Percentiles rank a stretch among this genome's conserved stretches.
Evolutionary conservation across 192 early-diverging fungal genomes (phyloP).

Genomic region (Podila verticillata): DNA sequence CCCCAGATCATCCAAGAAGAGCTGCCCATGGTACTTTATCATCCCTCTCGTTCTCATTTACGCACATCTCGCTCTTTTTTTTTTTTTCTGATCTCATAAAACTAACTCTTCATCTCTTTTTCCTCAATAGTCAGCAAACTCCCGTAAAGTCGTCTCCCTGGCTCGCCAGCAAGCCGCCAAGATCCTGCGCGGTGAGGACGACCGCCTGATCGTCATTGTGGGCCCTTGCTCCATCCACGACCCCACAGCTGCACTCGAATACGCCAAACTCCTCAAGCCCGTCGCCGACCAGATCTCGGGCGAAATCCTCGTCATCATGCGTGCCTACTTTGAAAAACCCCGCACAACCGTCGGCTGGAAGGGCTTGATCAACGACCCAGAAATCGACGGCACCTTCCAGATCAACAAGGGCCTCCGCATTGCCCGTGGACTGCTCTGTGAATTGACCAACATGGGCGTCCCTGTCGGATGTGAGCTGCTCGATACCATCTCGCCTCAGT

Average conservation of each 20-base stretch:
- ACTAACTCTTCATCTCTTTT: background rate
- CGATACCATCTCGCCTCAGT: constrained; percentile 97
- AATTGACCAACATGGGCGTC: constrained; percentile 84
- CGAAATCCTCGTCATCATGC: constrained; percentile 92
- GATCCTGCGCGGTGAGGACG: constrained; percentile 83
- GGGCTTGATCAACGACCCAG: constrained; percentile 86
- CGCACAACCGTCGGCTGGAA: constrained; percentile 95
- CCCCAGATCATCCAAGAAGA: constrained; percentile 92
- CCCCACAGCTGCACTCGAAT: constrained; percentile 83
- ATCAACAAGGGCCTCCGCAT: constrained; percentile 97
- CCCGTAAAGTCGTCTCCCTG: constrained; percentile 52
- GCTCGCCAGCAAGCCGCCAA: constrained; percentile 71
- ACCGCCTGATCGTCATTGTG: constrained; percentile 90
- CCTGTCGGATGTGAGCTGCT: constrained; percentile 91
- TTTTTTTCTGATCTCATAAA: background rate
- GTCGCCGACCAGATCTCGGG: constrained; percentile 70
- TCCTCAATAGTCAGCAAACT: constrained; percentile 44
- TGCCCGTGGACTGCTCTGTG: constrained; percentile 81
- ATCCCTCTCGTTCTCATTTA: constrained; percentile 7
- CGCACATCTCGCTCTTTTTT: background rate
- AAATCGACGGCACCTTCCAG: constrained; percentile 82
- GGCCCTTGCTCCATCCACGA: constrained; percentile 99
- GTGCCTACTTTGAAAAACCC: constrained; percentile 99
- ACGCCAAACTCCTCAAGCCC: constrained; percentile 64
- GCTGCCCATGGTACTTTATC: constrained; percentile 70